A percentile compares a stretch with the other conserved stretches of the same genome.
phyloP scores from a whole-genome alignment of 1,139 yeast species.

The Pneumocystis oryctolagi region DNA sequence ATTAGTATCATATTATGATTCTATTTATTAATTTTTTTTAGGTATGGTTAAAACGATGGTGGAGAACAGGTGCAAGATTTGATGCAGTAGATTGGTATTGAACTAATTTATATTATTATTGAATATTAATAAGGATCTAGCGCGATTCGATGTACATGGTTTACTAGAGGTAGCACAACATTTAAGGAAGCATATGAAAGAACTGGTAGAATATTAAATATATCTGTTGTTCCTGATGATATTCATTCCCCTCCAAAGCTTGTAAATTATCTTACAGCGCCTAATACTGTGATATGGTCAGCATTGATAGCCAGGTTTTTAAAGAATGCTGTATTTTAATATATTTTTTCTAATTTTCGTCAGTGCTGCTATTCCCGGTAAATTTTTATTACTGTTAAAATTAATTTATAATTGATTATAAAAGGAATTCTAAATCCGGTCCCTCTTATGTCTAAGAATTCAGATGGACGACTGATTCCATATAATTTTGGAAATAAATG shows the following conservation, averaged over 20 bases:
- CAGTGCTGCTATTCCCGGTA: neutral
- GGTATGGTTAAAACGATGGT: conserved; percentile 45
- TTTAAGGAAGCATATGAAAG: conserved; percentile 53
- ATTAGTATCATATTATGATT: neutral
- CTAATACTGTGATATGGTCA: conserved; percentile 73
- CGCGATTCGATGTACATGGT: conserved; percentile 51
- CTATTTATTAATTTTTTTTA: conserved; percentile 27
- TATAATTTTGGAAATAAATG: conserved; percentile 61
- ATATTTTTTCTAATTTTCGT: neutral
- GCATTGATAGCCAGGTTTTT: conserved; percentile 59
- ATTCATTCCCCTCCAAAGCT: conserved; percentile 70
- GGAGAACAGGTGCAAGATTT: conserved; percentile 65
- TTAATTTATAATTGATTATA: conserved; percentile 30
- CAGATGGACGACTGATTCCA: conserved; percentile 37
- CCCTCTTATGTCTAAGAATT: conserved; percentile 57
- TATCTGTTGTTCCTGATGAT: conserved; percentile 69
- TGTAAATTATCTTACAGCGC: conserved; percentile 63
- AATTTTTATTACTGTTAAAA: neutral
- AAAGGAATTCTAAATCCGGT: conserved; percentile 78
- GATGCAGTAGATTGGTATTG: conserved; percentile 50
- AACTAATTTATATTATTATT: neutral
- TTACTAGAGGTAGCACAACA: conserved; percentile 58
- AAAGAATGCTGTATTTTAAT: neutral
- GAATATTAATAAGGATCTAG: neutral
- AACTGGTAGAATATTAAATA: conserved; percentile 57